Conservation (phyloP, 2,329 filamentous ascomycete genomes). For the Penicillium nordicum region DNA sequence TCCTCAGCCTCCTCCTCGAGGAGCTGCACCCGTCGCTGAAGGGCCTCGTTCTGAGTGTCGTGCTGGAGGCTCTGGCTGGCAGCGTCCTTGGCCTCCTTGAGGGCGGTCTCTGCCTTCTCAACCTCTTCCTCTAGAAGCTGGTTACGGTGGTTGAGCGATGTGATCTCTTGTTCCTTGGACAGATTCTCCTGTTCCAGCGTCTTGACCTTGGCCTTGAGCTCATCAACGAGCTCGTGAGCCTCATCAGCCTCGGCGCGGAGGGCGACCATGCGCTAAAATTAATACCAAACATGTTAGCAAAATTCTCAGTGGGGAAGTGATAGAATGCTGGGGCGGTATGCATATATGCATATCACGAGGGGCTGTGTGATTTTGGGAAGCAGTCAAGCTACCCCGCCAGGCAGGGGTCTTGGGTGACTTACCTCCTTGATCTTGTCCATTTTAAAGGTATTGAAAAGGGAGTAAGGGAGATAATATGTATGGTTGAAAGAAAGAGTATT, state of each 20-base stretch:
- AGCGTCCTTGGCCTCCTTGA: conserved; percentile 84
- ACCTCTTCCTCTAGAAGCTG: conserved; percentile 83
- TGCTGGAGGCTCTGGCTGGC: conserved; percentile 78
- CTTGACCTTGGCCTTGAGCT: conserved; percentile 85
- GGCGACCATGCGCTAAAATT: conserved; percentile 84
- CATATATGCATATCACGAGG: conserved; percentile 17
- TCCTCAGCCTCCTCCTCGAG: conserved; percentile 98
- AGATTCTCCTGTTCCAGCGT: conserved; percentile 89
- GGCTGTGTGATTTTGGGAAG: conserved; percentile 22
- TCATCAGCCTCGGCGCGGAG: conserved; percentile 94
- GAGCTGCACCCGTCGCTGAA: conserved; percentile 88
- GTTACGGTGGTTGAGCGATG: conserved; percentile 93
- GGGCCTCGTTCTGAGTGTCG: conserved; percentile 84
- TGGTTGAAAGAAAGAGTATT: conserved; percentile 31
- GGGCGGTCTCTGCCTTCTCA: conserved; percentile 80
- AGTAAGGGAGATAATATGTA: conserved; percentile 23
- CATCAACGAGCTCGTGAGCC: conserved; percentile 74
- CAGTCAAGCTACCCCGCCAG: conserved; percentile 41
- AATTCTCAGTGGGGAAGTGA: conserved; percentile 7
- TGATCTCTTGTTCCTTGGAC: conserved; percentile 96
- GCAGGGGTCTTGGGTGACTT: conserved; percentile 44
- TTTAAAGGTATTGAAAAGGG: conserved; percentile 38
- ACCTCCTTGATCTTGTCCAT: conserved; percentile 94
- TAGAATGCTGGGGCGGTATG: conserved; percentile 15
- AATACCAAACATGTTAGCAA: conserved; percentile 9